Evolutionary conservation across 2,329 filamentous ascomycete genomes (phyloP), one percentile per base, ranked within the genome.

Genomic region (Calonectria montana): DNA sequence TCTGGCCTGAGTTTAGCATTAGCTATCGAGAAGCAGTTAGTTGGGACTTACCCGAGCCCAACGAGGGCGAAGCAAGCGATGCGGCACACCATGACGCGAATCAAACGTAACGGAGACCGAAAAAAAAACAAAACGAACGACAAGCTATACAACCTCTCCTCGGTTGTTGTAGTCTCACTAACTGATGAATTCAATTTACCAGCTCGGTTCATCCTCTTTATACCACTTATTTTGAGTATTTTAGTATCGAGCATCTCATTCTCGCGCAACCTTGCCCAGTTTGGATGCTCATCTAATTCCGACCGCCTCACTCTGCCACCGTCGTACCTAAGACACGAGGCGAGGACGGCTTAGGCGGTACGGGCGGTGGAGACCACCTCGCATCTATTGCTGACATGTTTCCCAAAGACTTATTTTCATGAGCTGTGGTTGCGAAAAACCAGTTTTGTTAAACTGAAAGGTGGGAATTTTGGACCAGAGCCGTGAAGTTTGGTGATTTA

Each of bases 21-120:
- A 15, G 43, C 9, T 18, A 1, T 23, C 13, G 21, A 21, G 27
- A 57, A 50, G 8, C 4, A 21, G 7, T 55, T 35, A 29, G 37
- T 16, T 62, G 27, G 18, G 16, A 70, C 75, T 29, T 75, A 83
- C 82, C 78, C 77, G 61, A 81, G 69, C 63, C 80, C 80, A 37
- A 79, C 13, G 15, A 83, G 75, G 75, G 76, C 72, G n/a, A 81
- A 73, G 61, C 72, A 68, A 74, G 72, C 23, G 65, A 77, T n/a
- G 48, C 67, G 69, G 70, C 74, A 75, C 65, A 80, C 73, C 74
- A 81, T 78, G 48, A 68, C 66, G 59, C 35, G 35, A 57, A 18
- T 29, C 27, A 29, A 27, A 61, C 55, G 74, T 65, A 67, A 66
- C 47, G 23, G 35, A 43, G n/a, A 64, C n/a, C 23, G 5, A 37